Base-by-base conservation (phyloP, 2,329 filamentous ascomycete genomes). In the Podosphaera fusca region DNA sequence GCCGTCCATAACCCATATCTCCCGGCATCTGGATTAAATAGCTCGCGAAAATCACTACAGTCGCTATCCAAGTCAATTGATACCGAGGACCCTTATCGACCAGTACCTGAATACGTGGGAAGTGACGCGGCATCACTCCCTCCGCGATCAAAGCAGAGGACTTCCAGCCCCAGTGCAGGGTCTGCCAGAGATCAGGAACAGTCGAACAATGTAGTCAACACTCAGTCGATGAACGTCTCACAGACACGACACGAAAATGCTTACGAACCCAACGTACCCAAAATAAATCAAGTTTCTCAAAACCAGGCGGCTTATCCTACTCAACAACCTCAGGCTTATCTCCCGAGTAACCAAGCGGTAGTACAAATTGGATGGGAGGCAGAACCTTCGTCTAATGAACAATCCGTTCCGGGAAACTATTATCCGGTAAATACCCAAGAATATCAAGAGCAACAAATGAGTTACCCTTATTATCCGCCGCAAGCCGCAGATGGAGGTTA, bases 1-100 rank as follows among this genome's bases (percentile, higher is more conserved):
- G 79, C 89, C 76, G 80, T 84, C 65, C 5, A 35, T 12, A 92
- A 82, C 64, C 92, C 92, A 1, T 98, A 96, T 68, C 77, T 98
- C n/a, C 75, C 96, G n/a, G 89, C 92, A 3, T 85, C 86, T 1
- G 81, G 80, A 57, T 67, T 90, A 29, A 81, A 92, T 47, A 75
- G 79, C 65, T 95, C 90, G 0, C 79, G 80, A 50, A 88, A 95
- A 63, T 95, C 90, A 4, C 74, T 96, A 60, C 82, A 89, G 68
- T 94, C 88, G 2, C 74, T 96, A 61, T 85, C 88, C 33, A 81
- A 84, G 56, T 84, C 82, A 1, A 76, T 90, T 51, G 76, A 81
- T 58, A 77, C 80, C 62, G 78, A 82, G 56, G 84, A 94, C 64
- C 90, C 88, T 40, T 96, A 95, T 70, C 80, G 87, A 55, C 75